These are phyloP conservation scores for Parastagonospora nodorum DNA, from an alignment of 2,329 filamentous ascomycete species.

Conservation along the genomic window DNA sequence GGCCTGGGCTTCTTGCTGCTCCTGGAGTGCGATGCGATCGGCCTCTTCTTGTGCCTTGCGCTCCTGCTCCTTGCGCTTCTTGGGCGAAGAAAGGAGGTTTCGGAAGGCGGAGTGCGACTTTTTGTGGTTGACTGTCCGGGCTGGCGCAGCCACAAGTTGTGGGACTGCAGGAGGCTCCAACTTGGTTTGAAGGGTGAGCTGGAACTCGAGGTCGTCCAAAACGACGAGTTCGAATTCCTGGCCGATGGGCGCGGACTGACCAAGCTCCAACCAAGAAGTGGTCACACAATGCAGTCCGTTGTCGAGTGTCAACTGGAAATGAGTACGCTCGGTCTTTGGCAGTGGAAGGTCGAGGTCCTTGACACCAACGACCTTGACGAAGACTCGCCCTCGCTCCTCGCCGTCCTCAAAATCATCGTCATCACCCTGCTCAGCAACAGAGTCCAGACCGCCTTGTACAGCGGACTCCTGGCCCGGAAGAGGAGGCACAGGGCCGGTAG, in stretches of 20 bases:
- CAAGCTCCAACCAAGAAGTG: conserved; percentile 91
- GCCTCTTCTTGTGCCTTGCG: conserved; percentile 81
- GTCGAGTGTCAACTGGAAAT: conserved; percentile 96
- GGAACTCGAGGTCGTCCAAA: conserved; percentile 97
- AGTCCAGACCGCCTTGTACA: conserved; percentile 64
- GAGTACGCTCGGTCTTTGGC: conserved; percentile 85
- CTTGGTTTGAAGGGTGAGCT: conserved; percentile 95
- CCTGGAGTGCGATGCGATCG: conserved; percentile 64
- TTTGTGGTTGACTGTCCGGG: conserved; percentile 73
- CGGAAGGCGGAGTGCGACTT: conserved; percentile 78
- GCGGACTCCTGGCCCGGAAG: conserved; percentile 88
- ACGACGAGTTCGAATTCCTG: conserved; percentile 99
- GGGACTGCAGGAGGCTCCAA: conserved; percentile 72
- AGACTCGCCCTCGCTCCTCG: conserved; percentile 85
- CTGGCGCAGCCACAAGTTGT: conserved; percentile 52
- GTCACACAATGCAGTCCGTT: conserved; percentile 98
- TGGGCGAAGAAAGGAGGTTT: conserved; percentile 82
- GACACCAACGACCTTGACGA: conserved; percentile 98
- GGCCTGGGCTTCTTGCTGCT: conserved; percentile 46
- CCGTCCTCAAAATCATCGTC: conserved; percentile 72
- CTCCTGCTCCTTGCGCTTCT: conserved; percentile 95
- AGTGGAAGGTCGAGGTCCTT: conserved; percentile 93
- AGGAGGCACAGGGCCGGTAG: conserved; percentile 72
- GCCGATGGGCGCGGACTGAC: conserved; percentile 89
- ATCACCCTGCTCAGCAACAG: conserved; percentile 72